Percentiles rank a stretch among this genome's conserved stretches.
These are phyloP conservation scores for Botrytis medusae DNA, from an alignment of 2,329 filamentous ascomycete species.

Conservation along the genomic window DNA sequence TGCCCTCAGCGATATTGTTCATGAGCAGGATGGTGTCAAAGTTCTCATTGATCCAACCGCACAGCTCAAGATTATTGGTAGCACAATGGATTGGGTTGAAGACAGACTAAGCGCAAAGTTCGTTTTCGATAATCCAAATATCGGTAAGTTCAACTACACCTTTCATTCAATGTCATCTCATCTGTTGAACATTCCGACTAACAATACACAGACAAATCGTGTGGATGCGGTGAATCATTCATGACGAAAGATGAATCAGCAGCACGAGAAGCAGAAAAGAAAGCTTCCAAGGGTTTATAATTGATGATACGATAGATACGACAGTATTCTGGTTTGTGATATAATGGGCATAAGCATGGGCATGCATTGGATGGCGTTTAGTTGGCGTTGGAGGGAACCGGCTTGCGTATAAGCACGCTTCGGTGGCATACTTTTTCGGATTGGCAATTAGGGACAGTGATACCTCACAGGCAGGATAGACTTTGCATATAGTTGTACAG, in stretches of 20 bases:
- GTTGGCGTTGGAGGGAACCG: neutral
- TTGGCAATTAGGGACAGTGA: slow-evolving; percentile 7
- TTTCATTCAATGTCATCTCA: neutral
- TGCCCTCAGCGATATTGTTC: slow-evolving; percentile 81
- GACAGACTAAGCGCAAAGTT: slow-evolving; percentile 92
- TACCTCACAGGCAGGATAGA: slow-evolving; percentile 19
- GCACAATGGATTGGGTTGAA: slow-evolving; percentile 98
- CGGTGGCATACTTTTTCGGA: neutral
- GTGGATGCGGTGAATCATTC: slow-evolving; percentile 94
- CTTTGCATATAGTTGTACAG: slow-evolving; percentile 14
- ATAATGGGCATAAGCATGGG: slow-evolving; percentile 26
- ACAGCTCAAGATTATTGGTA: slow-evolving; percentile 95
- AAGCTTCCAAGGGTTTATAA: neutral
- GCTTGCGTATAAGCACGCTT: slow-evolving; percentile 9
- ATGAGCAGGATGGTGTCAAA: slow-evolving; percentile 94
- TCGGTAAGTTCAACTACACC: slow-evolving; percentile 66
- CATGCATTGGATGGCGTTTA: slow-evolving; percentile 39
- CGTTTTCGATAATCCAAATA: slow-evolving; percentile 95
- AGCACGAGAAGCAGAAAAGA: slow-evolving; percentile 16
- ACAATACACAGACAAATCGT: slow-evolving; percentile 74
- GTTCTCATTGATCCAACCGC: slow-evolving; percentile 97
- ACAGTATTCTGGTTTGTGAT: slow-evolving; percentile 22
- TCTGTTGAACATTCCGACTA: neutral
- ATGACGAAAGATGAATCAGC: slow-evolving; percentile 56
- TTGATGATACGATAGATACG: slow-evolving; percentile 36